These are phyloP conservation scores for Flaveria robusta DNA, from an alignment of 129 eudicot genomes.

Conservation along the genomic window DNA sequence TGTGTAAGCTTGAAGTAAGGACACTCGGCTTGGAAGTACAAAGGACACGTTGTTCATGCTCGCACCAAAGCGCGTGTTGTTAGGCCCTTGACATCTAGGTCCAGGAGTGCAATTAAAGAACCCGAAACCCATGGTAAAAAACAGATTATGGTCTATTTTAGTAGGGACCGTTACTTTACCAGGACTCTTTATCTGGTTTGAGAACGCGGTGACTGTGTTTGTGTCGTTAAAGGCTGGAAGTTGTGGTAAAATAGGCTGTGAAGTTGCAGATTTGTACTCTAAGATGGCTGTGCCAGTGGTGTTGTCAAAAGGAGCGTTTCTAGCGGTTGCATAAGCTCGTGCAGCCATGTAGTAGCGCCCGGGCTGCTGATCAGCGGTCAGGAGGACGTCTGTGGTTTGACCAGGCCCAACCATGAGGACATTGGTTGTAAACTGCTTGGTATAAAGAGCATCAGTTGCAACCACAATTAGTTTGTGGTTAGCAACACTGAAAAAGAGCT, in stretches of 20 bases:
- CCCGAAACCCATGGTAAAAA: constrained; percentile 66
- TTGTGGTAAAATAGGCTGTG: constrained; percentile 52
- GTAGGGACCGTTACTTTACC: constrained; percentile 50
- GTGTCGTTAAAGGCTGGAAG: constrained; percentile 79
- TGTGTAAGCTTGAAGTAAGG: constrained; percentile 70
- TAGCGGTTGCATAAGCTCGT: constrained; percentile 66
- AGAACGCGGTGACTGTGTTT: constrained; percentile 56
- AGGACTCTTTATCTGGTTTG: constrained; percentile 54
- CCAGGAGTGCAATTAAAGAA: constrained; percentile 66
- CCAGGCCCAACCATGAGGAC: constrained; percentile 59
- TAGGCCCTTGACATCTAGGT: constrained; percentile 78
- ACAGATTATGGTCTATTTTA: constrained; percentile 51
- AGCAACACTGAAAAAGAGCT: constrained; percentile 67
- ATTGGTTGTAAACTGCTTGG: constrained; percentile 51
- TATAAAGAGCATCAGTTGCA: constrained; percentile 65
- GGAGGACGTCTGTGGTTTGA: constrained; percentile 65
- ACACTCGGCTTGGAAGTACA: constrained; percentile 57
- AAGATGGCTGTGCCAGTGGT: constrained; percentile 82
- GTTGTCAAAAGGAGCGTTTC: constrained; percentile 67
- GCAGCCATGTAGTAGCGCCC: constrained; percentile 88
- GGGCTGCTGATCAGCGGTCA: constrained; percentile 49
- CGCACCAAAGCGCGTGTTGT: constrained; percentile 72
- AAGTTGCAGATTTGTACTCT: constrained; percentile 59
- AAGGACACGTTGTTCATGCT: constrained; percentile 83
- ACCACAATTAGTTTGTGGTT: constrained; percentile 62